Evolutionary conservation across 2,329 filamentous ascomycete species (phyloP).

Genomic region (Coniochaeta pulveracea): DNA sequence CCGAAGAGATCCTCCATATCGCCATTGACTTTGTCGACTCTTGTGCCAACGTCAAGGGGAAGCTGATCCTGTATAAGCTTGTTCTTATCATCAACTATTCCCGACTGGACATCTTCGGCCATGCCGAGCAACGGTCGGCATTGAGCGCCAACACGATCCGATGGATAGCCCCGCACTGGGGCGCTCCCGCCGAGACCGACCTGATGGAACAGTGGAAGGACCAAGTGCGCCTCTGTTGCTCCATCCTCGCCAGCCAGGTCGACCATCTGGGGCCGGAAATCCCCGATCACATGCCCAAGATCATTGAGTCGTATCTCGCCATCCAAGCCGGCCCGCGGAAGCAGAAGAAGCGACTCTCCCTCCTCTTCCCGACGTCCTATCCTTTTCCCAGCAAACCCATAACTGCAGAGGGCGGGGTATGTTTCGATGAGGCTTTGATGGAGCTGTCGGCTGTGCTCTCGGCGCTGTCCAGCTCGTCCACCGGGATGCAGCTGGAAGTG

Average conservation of each 20-base stretch:
- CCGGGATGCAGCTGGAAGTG: conserved; percentile 64
- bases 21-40: conserved; percentile 92
- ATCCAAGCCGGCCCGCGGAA: conserved; percentile 48
- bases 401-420: conserved; percentile 46
- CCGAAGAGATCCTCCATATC: conserved; percentile 80
- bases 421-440: conserved; percentile 67
- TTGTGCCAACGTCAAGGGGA: conserved; percentile 77
- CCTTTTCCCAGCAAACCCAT: conserved; percentile 72
- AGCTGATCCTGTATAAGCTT: conserved; percentile 83
- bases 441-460: conserved; percentile 84
- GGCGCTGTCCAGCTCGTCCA: conserved; percentile 63
- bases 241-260: conserved; percentile 78
- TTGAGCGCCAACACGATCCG: conserved; percentile 72
- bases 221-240: conserved; percentile 87
- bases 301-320: conserved; percentile 78
- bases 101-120: conserved; percentile 67
- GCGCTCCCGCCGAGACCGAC: conserved; percentile 55
- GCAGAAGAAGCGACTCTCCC: conserved; percentile 58
- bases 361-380: conserved; percentile 82
- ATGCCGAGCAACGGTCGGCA: conserved; percentile 62
- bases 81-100: conserved; percentile 89
- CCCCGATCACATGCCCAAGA: conserved; percentile 80
- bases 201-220: conserved; percentile 85
- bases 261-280: conserved; percentile 69
- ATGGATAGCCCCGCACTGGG: conserved; percentile 95